Base-by-base conservation (phyloP, 495 filamentous ascomycete genomes). In the Xylaria cubensis region DNA sequence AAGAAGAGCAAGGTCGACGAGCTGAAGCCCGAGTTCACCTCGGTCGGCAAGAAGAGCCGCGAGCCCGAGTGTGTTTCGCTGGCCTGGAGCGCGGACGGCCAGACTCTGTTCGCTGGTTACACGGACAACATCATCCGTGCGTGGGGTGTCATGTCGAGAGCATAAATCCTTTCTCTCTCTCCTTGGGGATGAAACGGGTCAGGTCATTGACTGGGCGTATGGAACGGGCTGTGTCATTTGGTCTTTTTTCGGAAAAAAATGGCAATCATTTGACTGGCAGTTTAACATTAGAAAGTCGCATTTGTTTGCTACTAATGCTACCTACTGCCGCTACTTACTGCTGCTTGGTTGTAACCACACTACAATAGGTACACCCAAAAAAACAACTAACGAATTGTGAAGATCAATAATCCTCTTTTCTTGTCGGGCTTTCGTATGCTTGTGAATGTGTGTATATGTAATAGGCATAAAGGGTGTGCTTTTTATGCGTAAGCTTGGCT, bases 1-100 rank as follows among this genome's bases (percentile, higher is more conserved):
- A 99, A 99, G 95, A 98, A 99, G 94, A 95, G 92, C 91, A 98
- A 98, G 91, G 96, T 99, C 75, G 96, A 99, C 79, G 96, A 98
- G 90, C 90, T 99, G 84, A 98, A 97, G 93, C 97, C 97, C 75
- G 97, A 99, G 81, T 98, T 97, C 87, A 89, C 94, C 74, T 90
- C 94, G 80, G 92, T 94, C 81, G 94, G 96, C 86, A 97, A 97
- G 94, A 98, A 98, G 94, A 93, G 89, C 90, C 88, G 95, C 83
- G 96, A 98, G 86, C 97, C 97, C 74, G 96, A 99, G 92, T 98
- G 95, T 87, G 91, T 99, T 74, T 91, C 88, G 82, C 87, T 99
- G 84, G 97, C 96, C 81, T 99, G 96, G 96, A 92, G 89, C 82
- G 97, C 94, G 80, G 96, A 98, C 80, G 96, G 96, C 82, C 94